Conservation (phyloP, 495 filamentous ascomycete genomes). For the Xanthoparmelia taractica region DNA sequence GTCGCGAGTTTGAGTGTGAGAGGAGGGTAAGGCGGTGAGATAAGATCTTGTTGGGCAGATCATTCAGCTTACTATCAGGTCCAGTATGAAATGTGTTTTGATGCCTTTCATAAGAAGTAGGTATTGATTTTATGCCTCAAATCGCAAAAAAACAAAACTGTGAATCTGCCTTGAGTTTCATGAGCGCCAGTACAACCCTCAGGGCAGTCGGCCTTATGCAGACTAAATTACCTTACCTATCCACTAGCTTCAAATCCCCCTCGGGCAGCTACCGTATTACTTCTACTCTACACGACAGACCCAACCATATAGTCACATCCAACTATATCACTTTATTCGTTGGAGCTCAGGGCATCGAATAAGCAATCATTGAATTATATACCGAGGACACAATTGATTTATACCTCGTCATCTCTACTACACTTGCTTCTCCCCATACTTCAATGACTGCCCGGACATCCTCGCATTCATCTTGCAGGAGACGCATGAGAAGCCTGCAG, state of each 20-base stretch:
- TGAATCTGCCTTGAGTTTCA: too few species aligned
- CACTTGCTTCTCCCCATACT: background rate
- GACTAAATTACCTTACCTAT: too few species aligned
- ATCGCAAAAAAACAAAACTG: background rate
- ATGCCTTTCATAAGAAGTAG: too few species aligned
- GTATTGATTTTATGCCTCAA: too few species aligned
- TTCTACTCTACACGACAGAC: background rate
- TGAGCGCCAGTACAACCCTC: too few species aligned
- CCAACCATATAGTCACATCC: too few species aligned
- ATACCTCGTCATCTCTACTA: constrained; percentile 4
- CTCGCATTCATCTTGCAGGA: constrained; percentile 1
- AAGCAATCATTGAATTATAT: background rate
- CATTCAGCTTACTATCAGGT: too few species aligned
- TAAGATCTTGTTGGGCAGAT: background rate
- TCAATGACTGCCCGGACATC: constrained; percentile 10
- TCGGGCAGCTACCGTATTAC: too few species aligned
- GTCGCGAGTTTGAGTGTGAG: too few species aligned
- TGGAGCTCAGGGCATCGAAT: constrained; percentile 7
- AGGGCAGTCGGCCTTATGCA: too few species aligned
- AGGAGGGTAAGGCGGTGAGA: background rate
- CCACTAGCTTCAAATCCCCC: too few species aligned
- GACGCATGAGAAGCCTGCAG: constrained; percentile 7
- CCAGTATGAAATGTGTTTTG: too few species aligned
- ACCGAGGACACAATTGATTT: background rate
- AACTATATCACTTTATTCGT: background rate